Conservation (phyloP, 176 grass and related monocot genomes). For the Thinopyrum elongatum region DNA sequence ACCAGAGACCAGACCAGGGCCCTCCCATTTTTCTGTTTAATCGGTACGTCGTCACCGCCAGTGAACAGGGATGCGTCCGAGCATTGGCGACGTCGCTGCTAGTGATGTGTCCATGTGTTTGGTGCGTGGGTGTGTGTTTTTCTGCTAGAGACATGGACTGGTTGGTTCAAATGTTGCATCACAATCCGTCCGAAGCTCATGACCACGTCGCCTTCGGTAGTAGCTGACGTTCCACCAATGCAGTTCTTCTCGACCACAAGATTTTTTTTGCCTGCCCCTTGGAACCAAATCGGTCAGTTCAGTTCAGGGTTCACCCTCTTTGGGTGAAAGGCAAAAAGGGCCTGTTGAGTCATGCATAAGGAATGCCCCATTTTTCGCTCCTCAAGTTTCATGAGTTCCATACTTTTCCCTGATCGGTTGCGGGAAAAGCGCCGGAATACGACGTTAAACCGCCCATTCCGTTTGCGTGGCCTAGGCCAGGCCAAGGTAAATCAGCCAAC, state of each 20-base stretch:
- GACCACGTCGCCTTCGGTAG: neutral
- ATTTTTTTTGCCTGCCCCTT: neutral
- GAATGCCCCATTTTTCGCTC: neutral
- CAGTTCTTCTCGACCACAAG: neutral
- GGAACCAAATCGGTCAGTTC: neutral
- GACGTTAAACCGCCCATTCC: neutral
- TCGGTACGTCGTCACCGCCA: no score
- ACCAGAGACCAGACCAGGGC: neutral
- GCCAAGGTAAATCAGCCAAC: neutral
- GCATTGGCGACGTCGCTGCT: no score
- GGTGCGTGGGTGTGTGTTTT: neutral
- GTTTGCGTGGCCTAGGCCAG: neutral
- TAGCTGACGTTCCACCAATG: slow-evolving; percentile 13
- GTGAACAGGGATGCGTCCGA: no score
- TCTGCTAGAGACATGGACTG: neutral
- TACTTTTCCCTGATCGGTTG: neutral
- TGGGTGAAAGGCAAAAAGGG: neutral
- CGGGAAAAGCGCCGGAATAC: neutral
- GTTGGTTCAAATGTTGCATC: slow-evolving; percentile 16
- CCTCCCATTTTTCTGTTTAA: neutral
- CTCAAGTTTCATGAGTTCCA: neutral
- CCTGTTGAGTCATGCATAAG: slow-evolving; percentile 5
- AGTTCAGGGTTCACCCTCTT: neutral
- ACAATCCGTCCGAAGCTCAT: neutral
- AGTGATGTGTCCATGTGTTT: neutral